Evolutionary conservation across 192 early-diverging fungal species (phyloP).

Genomic region (Coemansia sp.): DNA sequence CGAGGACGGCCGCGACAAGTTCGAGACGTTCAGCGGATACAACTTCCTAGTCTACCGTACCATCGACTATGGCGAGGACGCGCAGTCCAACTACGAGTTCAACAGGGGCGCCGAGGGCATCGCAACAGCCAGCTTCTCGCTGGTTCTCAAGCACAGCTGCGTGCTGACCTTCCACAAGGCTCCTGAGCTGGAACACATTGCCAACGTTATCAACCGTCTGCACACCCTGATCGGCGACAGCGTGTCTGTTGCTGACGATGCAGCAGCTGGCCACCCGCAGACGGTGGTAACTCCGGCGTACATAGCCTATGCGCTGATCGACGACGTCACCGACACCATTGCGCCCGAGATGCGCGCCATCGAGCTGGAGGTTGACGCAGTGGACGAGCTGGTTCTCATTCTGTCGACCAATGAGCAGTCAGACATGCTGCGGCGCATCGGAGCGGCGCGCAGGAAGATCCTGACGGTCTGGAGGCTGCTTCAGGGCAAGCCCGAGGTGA

Average conservation of each 20-base stretch:
- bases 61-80: constrained; percentile 63
- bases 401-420: constrained; percentile 85
- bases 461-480: constrained; percentile 69
- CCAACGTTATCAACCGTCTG: constrained; percentile 54
- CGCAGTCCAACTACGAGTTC: constrained; percentile 46
- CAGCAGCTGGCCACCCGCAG: not conserved
- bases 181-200: constrained; percentile 56
- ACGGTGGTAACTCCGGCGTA: constrained; percentile 29
- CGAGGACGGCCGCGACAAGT: constrained; percentile 92
- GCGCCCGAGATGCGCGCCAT: constrained; percentile 82
- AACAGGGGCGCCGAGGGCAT: constrained; percentile 61
- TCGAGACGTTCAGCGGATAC: constrained; percentile 81
- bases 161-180: constrained; percentile 54
- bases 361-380: constrained; percentile 93
- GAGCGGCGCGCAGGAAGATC: constrained; percentile 68
- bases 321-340: constrained; percentile 93
- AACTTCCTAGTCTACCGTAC: constrained; percentile 85
- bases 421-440: constrained; percentile 76
- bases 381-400: constrained; percentile 94
- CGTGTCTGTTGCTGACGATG: not conserved
- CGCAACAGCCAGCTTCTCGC: constrained; percentile 59
- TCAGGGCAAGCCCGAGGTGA: constrained; percentile 70
- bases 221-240: constrained; percentile 11
- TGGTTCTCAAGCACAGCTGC: constrained; percentile 35
- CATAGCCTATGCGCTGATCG: constrained; percentile 85